A percentile compares a stretch with the other conserved stretches of the same genome.
Conservation (phyloP, 768 basidiomycete species). For the Erythrobasidium yunnanense region DNA sequence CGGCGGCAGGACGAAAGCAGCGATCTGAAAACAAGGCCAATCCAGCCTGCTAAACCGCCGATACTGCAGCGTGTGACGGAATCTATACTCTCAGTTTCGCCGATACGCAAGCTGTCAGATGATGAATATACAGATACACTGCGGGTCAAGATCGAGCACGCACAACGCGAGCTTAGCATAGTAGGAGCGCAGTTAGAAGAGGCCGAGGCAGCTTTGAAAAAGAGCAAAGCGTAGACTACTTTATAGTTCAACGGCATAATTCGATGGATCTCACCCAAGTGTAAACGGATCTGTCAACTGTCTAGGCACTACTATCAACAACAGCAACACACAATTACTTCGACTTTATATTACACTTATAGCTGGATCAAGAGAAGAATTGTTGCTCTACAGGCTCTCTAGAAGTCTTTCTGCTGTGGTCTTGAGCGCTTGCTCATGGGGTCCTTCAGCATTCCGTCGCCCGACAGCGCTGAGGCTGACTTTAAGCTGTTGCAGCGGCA, state of each 20-base stretch:
- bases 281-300: neutral
- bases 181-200: slow-evolving; percentile 17
- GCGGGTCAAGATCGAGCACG: neutral
- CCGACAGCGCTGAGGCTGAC: neutral
- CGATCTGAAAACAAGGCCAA: neutral
- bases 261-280: neutral
- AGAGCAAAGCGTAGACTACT: neutral
- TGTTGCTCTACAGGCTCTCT: neutral
- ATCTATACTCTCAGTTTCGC: neutral
- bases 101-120: slow-evolving; percentile 22
- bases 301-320: neutral
- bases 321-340: neutral
- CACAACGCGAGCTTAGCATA: neutral
- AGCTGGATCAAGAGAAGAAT: neutral
- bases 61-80: slow-evolving; percentile 9
- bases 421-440: neutral
- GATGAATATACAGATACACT: slow-evolving; percentile 23
- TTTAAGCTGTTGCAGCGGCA: neutral
- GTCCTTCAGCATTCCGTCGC: neutral
- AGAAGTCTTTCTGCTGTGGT: neutral
- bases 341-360: neutral
- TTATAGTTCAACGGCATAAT: neutral
- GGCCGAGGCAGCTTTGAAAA: neutral
- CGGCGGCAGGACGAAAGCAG: neutral
- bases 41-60: neutral